Percentiles rank a stretch among this genome's conserved stretches.
Evolutionary conservation across 495 filamentous ascomycete genomes (phyloP).

Genomic region (Penicillium steckii): DNA sequence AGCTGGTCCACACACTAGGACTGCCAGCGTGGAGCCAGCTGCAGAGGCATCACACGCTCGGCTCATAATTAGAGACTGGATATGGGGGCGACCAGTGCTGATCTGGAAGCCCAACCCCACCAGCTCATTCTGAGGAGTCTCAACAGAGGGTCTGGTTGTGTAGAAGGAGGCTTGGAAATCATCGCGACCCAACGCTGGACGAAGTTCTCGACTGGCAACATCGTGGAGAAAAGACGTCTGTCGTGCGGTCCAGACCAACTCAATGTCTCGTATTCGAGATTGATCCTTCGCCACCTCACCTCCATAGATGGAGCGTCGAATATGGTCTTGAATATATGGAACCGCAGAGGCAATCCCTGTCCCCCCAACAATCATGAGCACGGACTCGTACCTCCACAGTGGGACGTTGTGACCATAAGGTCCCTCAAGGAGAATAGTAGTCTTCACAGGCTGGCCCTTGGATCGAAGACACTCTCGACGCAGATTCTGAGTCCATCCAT

Average conservation of each 20-base stretch:
- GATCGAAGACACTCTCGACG: conserved; percentile 35
- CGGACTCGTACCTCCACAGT: conserved; percentile 47
- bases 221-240: conserved; percentile 35
- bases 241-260: conserved; percentile 43
- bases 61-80: conserved; percentile 30
- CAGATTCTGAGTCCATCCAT: conserved; percentile 49
- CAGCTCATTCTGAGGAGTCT: neutral
- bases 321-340: conserved; percentile 49
- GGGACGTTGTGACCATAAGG: conserved; percentile 55
- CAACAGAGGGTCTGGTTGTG: conserved; percentile 15
- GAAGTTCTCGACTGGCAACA: conserved; percentile 29
- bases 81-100: conserved; percentile 27
- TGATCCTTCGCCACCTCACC: conserved; percentile 5
- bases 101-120: conserved; percentile 21
- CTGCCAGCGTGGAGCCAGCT: conserved; percentile 27
- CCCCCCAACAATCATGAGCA: conserved; percentile 59
- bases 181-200: conserved; percentile 22
- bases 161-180: conserved; percentile 42
- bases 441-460: conserved; percentile 10
- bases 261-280: conserved; percentile 26
- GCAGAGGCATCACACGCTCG: conserved; percentile 28
- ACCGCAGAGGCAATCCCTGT: conserved; percentile 57
- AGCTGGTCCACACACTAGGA: conserved; percentile 51
- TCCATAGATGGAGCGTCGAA: conserved; percentile 18
- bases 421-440: conserved; percentile 52